Evolutionary conservation across 495 filamentous ascomycete species (phyloP), one percentile per base, ranked within the genome.

Genomic region (Aspergillus heteromorphus): DNA sequence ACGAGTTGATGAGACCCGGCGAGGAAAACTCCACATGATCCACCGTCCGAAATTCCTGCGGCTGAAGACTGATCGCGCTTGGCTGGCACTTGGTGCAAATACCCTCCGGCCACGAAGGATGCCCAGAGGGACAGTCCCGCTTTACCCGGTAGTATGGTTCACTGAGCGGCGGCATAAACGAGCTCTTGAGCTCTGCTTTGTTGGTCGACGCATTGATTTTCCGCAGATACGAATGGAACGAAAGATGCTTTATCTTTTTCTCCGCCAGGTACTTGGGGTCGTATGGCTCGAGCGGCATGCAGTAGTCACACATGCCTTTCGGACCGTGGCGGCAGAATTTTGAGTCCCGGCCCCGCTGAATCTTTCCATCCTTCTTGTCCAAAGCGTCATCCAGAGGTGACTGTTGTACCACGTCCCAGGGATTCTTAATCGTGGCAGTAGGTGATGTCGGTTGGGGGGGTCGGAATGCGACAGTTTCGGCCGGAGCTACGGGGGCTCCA

Each of bases 301-400:
- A 99, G 71, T 97, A 96, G 70, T 99, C 93, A 68, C 93, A 99
- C 95, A 97, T 97, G 58, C 95, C 93, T 68, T 95, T 96, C 18
- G 86, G 84, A 6, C 92, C 92, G 69, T 99, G 93, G 60, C 87
- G 87, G 74, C 93, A 99, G 88, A 99, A 91, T 63, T 89, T 92
- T 38, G 69, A 66, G 62, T 97, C 95, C 36, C 78, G 77, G 36
- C 72, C 74, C 45, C 93, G 79, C 30, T 83, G 79, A 45, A 97
- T 97, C 76, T 97, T 99, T 49, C 93, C 95, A 82, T 96, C 89
- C 60, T 84, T 79, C 72, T 82, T 89, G 63, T 99, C 93, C 57
- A 99, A 72, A 19, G 79, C 72, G 64, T 97, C 81, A 65, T 99
- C 93, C 0, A 97, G 74, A 0, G 85, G 74, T 2, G 90, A 93